Evolutionary conservation across 345 rosid species (phyloP), one percentile per base, ranked within the genome.

Genomic region (Arabidopsis arenosa): DNA sequence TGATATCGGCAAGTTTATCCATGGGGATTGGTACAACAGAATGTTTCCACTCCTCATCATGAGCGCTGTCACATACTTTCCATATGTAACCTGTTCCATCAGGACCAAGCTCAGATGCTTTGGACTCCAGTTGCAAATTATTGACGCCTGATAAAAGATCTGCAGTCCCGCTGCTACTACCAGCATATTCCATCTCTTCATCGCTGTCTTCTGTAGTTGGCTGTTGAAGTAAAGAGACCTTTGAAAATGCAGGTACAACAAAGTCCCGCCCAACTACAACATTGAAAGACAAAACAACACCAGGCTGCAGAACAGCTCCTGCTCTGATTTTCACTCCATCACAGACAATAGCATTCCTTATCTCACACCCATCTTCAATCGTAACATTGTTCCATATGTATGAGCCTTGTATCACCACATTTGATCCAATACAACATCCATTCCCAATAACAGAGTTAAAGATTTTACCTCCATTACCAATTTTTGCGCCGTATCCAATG

Each of bases 1-100:
- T 47, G 37, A 83, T 73, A 84, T 88, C 87, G 36, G 85, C 83
- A 45, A 91, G 80, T 78, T 85, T 91, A 36, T 91, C 90, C 6
- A 83, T 49, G 62, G 96, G 90, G 80, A 91, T 86, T 23, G 98
- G 97, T 73, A 94, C 97, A 75, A 93, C 87, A 14, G 97, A 93
- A 75, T 91, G 89, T 76, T 83, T 88, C 96, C 98, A 91, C 81
- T 93, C 96, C 70, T 93, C 98, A 60, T 90, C 97, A 72, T 80
- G 79, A 47, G 80, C 84, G 52, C 89, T 89, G 61, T 93, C 98
- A 78, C 80, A 80, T 12, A 79, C 76, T 36, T 92, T 78, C 97
- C 97, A 92, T 81, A 94, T 76, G 78, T 88, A 83, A 81, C 98
- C 95, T 77, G 74, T 84, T 63, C 97, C 96, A 53, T 97, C 95